Percentiles rank a stretch among this genome's conserved stretches.
Evolutionary conservation across 495 filamentous ascomycete species (phyloP).

Genomic region (Barbatosphaeria neglecta): DNA sequence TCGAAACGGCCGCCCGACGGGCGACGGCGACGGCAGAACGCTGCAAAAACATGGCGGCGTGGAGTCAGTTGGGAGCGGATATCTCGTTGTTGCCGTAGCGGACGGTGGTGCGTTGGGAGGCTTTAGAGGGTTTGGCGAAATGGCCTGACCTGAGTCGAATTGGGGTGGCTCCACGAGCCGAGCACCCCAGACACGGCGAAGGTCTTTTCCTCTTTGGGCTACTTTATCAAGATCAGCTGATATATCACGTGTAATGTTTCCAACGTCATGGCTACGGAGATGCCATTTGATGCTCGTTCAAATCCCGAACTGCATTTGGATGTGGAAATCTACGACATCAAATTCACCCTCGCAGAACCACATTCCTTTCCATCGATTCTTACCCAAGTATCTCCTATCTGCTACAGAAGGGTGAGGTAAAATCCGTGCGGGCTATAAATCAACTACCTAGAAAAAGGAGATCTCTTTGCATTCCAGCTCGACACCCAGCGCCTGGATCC

Average conservation of each 20-base stretch:
- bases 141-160: slow-evolving; percentile 6
- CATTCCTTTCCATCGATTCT: too few species aligned
- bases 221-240: slow-evolving; percentile 5
- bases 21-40: slow-evolving; percentile 63
- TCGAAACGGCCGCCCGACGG: slow-evolving; percentile 54
- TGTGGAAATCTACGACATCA: too few species aligned
- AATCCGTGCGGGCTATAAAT: too few species aligned
- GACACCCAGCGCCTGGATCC: too few species aligned
- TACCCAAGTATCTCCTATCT: too few species aligned
- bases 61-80: slow-evolving; percentile 6
- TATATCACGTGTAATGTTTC: not conserved
- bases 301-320: too few species aligned
- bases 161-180: not conserved
- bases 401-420: too few species aligned
- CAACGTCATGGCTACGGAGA: not conserved
- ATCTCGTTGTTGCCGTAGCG: slow-evolving; percentile 18
- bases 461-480: too few species aligned
- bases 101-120: slow-evolving; percentile 13
- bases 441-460: too few species aligned
- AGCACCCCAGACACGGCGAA: slow-evolving; percentile 7
- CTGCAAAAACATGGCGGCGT: slow-evolving; percentile 68
- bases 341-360: too few species aligned
- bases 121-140: slow-evolving; percentile 3
- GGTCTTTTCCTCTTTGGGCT: slow-evolving; percentile 10
- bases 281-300: too few species aligned